Evolutionary conservation across 371 early-diverging fungal genomes (phyloP).

Genomic region (Syncephalastrum monosporum): DNA sequence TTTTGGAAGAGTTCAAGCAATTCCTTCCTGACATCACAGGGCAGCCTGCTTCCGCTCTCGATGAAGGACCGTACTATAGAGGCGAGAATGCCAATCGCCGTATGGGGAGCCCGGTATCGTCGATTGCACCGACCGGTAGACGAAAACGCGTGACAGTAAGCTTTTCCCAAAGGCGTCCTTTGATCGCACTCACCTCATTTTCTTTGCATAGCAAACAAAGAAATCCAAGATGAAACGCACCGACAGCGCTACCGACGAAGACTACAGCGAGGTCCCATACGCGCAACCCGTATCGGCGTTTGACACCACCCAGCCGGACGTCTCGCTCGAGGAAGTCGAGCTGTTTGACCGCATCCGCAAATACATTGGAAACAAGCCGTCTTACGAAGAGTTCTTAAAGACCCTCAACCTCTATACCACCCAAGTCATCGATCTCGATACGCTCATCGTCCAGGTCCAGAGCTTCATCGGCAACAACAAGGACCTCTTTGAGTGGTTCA

Average conservation of each 20-base stretch:
- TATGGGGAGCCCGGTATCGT: no score
- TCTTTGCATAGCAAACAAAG: conserved; percentile 7
- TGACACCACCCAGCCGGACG: conserved; percentile 31
- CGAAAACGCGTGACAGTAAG: no score
- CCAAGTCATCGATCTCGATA: conserved; percentile 85
- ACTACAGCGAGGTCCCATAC: conserved; percentile 6
- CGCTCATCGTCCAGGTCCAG: conserved; percentile 81
- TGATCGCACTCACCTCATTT: neutral
- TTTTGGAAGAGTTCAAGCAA: conserved; percentile 95
- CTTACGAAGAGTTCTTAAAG: conserved; percentile 97
- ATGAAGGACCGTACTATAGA: conserved; percentile 7
- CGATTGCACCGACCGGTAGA: no score
- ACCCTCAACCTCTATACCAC: conserved; percentile 95
- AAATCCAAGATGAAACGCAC: conserved; percentile 7
- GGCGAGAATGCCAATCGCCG: no score
- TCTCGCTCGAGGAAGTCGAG: conserved; percentile 78
- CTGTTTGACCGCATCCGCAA: conserved; percentile 92
- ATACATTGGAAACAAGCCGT: conserved; percentile 78
- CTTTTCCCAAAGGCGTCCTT: neutral
- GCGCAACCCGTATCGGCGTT: conserved; percentile 23
- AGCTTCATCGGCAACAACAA: conserved; percentile 75
- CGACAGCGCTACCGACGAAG: conserved; percentile 1
- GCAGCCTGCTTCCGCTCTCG: conserved; percentile 19
- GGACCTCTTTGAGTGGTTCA: conserved; percentile 94
- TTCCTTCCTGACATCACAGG: conserved; percentile 83